These are phyloP conservation scores for Blastomyces gilchristii DNA, from an alignment of 2,329 filamentous ascomycete species.

Conservation along the genomic window DNA sequence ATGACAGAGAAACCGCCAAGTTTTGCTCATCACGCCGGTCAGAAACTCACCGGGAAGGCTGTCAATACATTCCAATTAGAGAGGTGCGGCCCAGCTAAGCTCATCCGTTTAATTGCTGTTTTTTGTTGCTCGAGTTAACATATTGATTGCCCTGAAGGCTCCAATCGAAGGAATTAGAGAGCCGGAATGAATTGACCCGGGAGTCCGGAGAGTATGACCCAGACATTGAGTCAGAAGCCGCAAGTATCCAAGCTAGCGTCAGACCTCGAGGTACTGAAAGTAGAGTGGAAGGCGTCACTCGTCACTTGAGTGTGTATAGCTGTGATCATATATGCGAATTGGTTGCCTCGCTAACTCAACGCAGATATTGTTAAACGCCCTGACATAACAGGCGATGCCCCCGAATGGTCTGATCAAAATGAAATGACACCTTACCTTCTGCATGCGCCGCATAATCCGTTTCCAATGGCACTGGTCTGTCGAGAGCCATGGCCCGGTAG, in stretches of 20 bases:
- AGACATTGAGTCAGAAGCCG: conserved; percentile 51
- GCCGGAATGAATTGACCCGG: background rate
- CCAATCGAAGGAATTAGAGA: background rate
- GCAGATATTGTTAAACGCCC: conserved; percentile 46
- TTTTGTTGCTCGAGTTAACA: background rate
- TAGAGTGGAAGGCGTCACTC: conserved; percentile 49
- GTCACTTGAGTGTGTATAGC: conserved; percentile 47
- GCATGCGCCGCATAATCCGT: conserved; percentile 42
- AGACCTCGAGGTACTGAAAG: conserved; percentile 43
- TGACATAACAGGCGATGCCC: conserved; percentile 43
- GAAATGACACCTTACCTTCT: conserved; percentile 59
- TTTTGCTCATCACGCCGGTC: conserved; percentile 8
- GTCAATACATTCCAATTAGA: conserved; percentile 26
- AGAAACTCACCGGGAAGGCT: conserved; percentile 11
- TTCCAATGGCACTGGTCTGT: conserved; percentile 63
- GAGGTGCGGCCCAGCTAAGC: background rate
- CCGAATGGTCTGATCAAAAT: conserved; percentile 43
- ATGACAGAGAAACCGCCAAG: conserved; percentile 20
- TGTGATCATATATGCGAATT: conserved; percentile 8
- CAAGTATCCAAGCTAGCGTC: conserved; percentile 50
- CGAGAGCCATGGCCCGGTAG: conserved; percentile 53
- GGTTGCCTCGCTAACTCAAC: conserved; percentile 3
- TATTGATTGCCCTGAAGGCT: background rate
- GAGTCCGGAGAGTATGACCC: conserved; percentile 42
- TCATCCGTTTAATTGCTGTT: background rate